Percentiles rank a stretch among this genome's conserved stretches.
Evolutionary conservation across 345 rosid genomes (phyloP).

Genomic region (Lumnitzera littorea): DNA sequence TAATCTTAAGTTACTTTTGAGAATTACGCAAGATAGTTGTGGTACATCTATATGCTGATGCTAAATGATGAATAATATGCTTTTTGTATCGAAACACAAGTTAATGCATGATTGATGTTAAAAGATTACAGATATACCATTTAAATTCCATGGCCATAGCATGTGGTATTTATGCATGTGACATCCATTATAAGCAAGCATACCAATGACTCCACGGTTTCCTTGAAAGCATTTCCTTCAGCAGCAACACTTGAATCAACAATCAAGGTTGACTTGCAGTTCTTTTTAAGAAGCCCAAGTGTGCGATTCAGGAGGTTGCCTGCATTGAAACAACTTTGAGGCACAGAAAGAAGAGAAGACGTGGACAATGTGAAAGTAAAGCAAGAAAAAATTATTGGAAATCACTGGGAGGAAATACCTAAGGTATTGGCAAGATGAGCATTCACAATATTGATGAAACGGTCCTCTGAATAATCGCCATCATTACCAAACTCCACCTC

Average conservation of each 20-base stretch:
- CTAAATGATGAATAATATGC: too few relatives aligned
- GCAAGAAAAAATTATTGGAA: background rate
- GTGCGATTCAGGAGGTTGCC: slow-evolving; percentile 95
- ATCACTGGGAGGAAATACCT: slow-evolving; percentile 31
- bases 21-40: too few relatives aligned
- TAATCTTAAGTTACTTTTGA: background rate
- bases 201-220: slow-evolving; percentile 66
- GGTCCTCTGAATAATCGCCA: slow-evolving; percentile 94
- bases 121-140: background rate
- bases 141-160: background rate
- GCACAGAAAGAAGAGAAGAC: background rate
- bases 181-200: background rate
- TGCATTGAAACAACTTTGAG: slow-evolving; percentile 18
- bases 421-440: slow-evolving; percentile 96
- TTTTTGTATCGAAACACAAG: too few relatives aligned
- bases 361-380: background rate
- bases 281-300: slow-evolving; percentile 85
- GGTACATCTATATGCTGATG: too few relatives aligned
- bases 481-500: slow-evolving; percentile 94
- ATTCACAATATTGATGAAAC: slow-evolving; percentile 70
- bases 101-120: background rate
- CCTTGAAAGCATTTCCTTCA: slow-evolving; percentile 56
- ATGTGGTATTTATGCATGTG: background rate
- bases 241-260: slow-evolving; percentile 68
- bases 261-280: slow-evolving; percentile 69